Evolutionary conservation across 1,139 yeast species (phyloP), one percentile per base, ranked within the genome.

Genomic region (Dujonia santamariae): DNA sequence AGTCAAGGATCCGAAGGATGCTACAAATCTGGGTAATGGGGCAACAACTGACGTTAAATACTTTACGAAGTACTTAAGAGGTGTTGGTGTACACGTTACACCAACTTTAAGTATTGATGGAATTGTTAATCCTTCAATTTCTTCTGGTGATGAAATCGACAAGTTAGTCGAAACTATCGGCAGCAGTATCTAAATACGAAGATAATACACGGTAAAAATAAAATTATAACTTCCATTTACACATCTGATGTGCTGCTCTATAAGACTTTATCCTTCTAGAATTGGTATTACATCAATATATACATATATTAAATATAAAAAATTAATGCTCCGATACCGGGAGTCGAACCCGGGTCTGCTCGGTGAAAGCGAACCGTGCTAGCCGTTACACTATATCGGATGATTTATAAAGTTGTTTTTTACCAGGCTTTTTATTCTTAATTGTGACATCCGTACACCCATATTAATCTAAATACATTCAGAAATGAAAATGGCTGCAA

Each of bases 361-460:
- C 83, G 80, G 84, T 77, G 83, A 78, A 75, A 78, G 82, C 80
- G 82, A 72, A 76, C 82, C 80, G 83, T 78, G 84, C 79, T 78
- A 78, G 78, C 85, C 84, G 80, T 76, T 78, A 78, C 83, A 78
- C 84, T 73, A 78, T 71, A 78, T 76, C 83, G 83, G 82, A 77
- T 17, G 12, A 7, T 22, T 6, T 7, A 7, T 6, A 11, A 22
- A 22, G 25, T 22, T 22, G 12, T 11, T 22, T 11, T 6, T 22
- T n/a, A n/a, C n/a, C n/a, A n/a, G n/a, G n/a, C n/a, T n/a, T n/a
- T n/a, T n/a, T n/a, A n/a, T n/a, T n/a, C n/a, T n/a, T n/a, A n/a
- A n/a, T n/a, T n/a, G n/a, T n/a, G n/a, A n/a, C n/a, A n/a, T n/a
- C n/a, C n/a, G n/a, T n/a, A n/a, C n/a, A n/a, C n/a, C n/a, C n/a